Conservation (phyloP, 192 early-diverging fungal genomes). For the Coemansia umbellata region DNA sequence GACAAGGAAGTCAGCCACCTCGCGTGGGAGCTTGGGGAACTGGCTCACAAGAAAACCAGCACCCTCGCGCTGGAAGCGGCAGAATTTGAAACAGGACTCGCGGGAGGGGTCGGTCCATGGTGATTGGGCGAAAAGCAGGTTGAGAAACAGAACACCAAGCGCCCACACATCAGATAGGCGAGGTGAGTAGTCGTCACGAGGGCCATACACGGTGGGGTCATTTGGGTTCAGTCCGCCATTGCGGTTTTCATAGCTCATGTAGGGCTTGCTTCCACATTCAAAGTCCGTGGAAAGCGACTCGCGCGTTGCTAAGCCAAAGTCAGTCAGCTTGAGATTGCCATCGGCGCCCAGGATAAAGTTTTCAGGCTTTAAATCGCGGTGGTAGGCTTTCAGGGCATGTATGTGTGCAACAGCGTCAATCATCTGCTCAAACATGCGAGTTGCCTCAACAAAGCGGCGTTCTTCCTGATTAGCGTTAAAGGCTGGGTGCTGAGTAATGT, state of each 20-base stretch:
- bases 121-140: conserved; percentile 64
- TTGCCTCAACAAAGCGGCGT: conserved; percentile 48
- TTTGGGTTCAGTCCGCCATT: conserved; percentile 46
- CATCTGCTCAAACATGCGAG: conserved; percentile 62
- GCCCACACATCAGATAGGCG: conserved; percentile 68
- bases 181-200: conserved; percentile 57
- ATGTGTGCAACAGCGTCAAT: conserved; percentile 72
- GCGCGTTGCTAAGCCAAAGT: conserved; percentile 90
- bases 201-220: conserved; percentile 47
- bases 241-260: conserved; percentile 69
- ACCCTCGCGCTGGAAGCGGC: conserved; percentile 58
- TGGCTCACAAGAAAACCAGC: conserved; percentile 56
- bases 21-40: conserved; percentile 56
- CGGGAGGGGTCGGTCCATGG: conserved; percentile 69
- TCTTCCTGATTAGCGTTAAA: conserved; percentile 50
- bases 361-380: conserved; percentile 89
- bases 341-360: conserved; percentile 67
- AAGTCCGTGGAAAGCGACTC: conserved; percentile 75
- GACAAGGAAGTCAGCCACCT: conserved; percentile 60
- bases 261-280: conserved; percentile 80
- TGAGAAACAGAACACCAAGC: conserved; percentile 69
- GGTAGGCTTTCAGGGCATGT: conserved; percentile 77
- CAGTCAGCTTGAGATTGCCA: conserved; percentile 75
- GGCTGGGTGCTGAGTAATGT: conserved; percentile 50
- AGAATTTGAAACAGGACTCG: conserved; percentile 57